Base-by-base conservation (phyloP, 1,284 basidiomycete species). In the Neonothopanus nambi region DNA sequence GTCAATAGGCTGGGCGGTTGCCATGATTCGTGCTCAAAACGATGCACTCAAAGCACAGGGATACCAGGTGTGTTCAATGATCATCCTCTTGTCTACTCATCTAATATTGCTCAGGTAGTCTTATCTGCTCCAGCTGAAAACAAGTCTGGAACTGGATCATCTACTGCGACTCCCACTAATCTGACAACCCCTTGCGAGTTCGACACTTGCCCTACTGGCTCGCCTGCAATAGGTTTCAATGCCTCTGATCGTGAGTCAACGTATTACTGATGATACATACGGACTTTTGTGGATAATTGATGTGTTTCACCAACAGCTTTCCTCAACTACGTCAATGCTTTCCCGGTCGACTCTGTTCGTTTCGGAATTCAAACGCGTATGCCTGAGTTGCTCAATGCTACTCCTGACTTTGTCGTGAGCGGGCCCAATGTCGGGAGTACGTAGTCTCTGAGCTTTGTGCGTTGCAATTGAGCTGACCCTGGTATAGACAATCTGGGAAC, bases 361-460 rank as follows among this genome's bases (percentile, higher is more conserved):
- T 71, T 65, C 49, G 74, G 72, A 1, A 70, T 76, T 11, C 64
- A 74, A 52, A 72, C 66, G 0, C 62, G 75, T 5, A 61, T 68
- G 3, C 70, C 72, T 4, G 53, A 67, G 39, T 69, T 72, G 57
- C 73, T 74, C 53, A 64, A 63, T 13, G 52, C 39, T 26, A 37
- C 54, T 1, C 75, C 75, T 3, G 74, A 76, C 44, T 66, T 77
- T 40, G 67, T 77, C 7, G 68, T 78, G 7, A 68, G 70, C 48
- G 75, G 75, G 0, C 74, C 74, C 0, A 77, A 76, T 55, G 67
- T 73, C 9, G 74, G 74, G 13, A 66, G 67, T 69, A 59, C 61
- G 67, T 62, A n/a, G 20, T 33, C 18, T 40, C 13, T 21, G 17
- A 18, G 8, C 15, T 23, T 18, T 17, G 26, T 23, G n/a, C 5